These are phyloP conservation scores for Pogostemon cablin DNA, from an alignment of 257 asterid species.

Conservation along the genomic window DNA sequence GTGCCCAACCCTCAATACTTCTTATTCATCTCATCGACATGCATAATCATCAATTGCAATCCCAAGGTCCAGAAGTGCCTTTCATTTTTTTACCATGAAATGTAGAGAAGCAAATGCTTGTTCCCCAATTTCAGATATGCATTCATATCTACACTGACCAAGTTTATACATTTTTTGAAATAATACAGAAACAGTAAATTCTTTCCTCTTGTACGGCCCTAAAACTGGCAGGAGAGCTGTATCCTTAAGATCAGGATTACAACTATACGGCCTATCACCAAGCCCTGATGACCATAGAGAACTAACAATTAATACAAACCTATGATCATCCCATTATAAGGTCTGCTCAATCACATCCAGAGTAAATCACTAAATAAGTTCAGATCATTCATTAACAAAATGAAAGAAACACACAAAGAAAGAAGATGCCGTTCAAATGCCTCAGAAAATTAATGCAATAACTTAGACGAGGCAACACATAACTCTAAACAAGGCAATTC, in stretches of 20 bases:
- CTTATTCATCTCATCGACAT: background rate
- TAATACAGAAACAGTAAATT: background rate
- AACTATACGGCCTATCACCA: conserved; percentile 1
- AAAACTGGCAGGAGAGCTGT: background rate
- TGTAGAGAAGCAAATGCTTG: background rate
- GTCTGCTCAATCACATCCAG: conserved; percentile 17
- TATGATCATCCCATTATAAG: conserved; percentile 25
- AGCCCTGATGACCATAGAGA: conserved; percentile 13
- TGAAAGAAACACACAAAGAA: background rate
- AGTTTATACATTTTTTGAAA: background rate
- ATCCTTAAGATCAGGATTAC: background rate
- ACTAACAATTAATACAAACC: conserved; percentile 1
- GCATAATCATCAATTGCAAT: conserved; percentile 17
- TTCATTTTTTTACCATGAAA: background rate
- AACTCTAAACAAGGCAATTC: background rate
- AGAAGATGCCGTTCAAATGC: conserved; percentile 23
- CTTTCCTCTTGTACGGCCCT: background rate
- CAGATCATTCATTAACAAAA: conserved; percentile 1
- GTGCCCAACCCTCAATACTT: conserved; percentile 11
- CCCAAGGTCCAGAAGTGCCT: conserved; percentile 12
- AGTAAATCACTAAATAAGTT: background rate
- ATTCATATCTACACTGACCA: conserved; percentile 4
- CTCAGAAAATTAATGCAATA: conserved; percentile 16
- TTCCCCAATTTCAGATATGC: conserved; percentile 18
- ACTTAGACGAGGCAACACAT: background rate